Conservation (phyloP, 2,329 filamentous ascomycete genomes). For the Thielaviopsis euricoi region DNA sequence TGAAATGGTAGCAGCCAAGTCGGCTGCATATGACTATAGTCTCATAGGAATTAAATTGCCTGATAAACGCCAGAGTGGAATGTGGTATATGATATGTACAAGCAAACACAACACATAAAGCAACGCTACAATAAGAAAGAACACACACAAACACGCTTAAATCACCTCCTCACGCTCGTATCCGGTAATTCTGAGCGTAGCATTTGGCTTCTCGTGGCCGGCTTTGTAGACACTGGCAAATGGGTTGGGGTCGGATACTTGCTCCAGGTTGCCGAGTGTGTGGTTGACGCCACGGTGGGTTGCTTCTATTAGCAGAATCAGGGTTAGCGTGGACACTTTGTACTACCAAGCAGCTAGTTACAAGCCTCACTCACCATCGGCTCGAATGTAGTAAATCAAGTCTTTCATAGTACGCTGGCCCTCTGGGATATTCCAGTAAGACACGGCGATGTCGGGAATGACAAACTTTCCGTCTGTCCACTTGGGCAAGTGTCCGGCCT, state of each 20-base stretch:
- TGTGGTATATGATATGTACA: background rate
- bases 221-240: slow-evolving; percentile 75
- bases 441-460: slow-evolving; percentile 76
- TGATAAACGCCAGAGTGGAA: slow-evolving; percentile 5
- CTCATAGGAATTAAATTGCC: background rate
- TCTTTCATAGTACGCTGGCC: slow-evolving; percentile 69
- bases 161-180: slow-evolving; percentile 77
- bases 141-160: slow-evolving; percentile 15
- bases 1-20: too few species aligned
- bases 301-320: slow-evolving; percentile 38
- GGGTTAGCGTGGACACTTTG: background rate
- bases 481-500: slow-evolving; percentile 63
- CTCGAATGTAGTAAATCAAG: slow-evolving; percentile 71
- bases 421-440: slow-evolving; percentile 90
- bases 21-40: background rate
- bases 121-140: background rate
- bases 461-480: slow-evolving; percentile 56
- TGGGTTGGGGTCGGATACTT: slow-evolving; percentile 77
- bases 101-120: background rate
- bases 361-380: slow-evolving; percentile 30
- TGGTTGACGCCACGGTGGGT: slow-evolving; percentile 93
- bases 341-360: background rate
- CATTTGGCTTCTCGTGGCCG: slow-evolving; percentile 46
- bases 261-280: slow-evolving; percentile 75
- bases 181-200: slow-evolving; percentile 47